A percentile compares a stretch with the other conserved stretches of the same genome.
These are phyloP conservation scores for Hymenoscyphus fraxineus DNA, from an alignment of 2,329 filamentous ascomycete species.

Conservation along the genomic window DNA sequence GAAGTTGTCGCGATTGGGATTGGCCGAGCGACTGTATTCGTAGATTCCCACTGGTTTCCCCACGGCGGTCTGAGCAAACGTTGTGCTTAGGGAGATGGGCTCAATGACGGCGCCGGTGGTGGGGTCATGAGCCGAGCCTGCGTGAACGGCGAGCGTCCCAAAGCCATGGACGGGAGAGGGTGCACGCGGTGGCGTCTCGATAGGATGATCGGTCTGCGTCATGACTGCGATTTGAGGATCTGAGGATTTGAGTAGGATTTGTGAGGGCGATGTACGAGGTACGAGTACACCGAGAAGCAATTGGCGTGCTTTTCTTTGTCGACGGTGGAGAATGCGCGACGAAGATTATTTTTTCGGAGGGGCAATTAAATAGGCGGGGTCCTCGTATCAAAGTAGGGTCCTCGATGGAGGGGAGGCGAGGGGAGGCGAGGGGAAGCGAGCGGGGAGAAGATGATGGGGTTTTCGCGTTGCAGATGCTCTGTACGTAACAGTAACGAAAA, in stretches of 20 bases:
- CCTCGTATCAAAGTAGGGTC: no score
- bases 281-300: no score
- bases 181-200: constrained; percentile 70
- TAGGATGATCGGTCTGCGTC: constrained; percentile 45
- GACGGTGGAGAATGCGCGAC: no score
- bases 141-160: constrained; percentile 92
- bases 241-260: neutral
- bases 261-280: neutral
- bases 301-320: no score
- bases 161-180: constrained; percentile 75
- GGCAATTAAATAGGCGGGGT: no score
- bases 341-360: no score
- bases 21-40: constrained; percentile 90
- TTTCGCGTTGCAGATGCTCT: no score
- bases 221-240: constrained; percentile 13
- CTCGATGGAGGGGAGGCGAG: no score
- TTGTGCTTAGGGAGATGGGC: constrained; percentile 92
- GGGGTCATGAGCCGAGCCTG: constrained; percentile 86
- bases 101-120: constrained; percentile 93
- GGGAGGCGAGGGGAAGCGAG: no score
- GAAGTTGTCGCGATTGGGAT: constrained; percentile 94
- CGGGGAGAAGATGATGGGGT: no score
- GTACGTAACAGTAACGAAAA: no score
- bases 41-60: constrained; percentile 83
- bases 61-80: constrained; percentile 86